phyloP scores from a whole-genome alignment of 2,329 filamentous ascomycete species.

The Fusarium poae region DNA sequence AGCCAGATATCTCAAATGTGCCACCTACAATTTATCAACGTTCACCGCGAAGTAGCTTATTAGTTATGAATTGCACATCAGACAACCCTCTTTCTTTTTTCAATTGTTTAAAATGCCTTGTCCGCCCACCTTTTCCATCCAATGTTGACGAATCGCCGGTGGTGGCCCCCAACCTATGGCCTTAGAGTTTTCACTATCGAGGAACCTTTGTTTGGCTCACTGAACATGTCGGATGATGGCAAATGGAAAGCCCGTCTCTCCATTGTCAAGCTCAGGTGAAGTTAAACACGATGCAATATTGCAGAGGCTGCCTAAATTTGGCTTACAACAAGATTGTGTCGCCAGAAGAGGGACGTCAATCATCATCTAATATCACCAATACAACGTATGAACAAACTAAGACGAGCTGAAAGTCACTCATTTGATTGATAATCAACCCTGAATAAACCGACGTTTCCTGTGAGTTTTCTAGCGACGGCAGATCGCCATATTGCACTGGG shows the following conservation, averaged over 20 bases:
- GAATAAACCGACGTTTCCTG: slow-evolving; percentile 27
- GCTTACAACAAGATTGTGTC: slow-evolving; percentile 28
- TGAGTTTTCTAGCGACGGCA: slow-evolving; percentile 21
- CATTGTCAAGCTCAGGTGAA: slow-evolving; percentile 7
- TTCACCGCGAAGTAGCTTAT: neutral
- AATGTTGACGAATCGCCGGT: slow-evolving; percentile 17
- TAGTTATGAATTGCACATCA: slow-evolving; percentile 2
- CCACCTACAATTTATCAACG: neutral
- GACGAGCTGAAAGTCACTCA: slow-evolving; percentile 12
- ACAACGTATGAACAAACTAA: slow-evolving; percentile 6
- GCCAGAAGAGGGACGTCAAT: slow-evolving; percentile 28
- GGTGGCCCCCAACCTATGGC: slow-evolving; percentile 20
- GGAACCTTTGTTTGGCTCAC: slow-evolving; percentile 38
- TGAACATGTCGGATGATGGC: slow-evolving; percentile 20
- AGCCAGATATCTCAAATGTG: neutral
- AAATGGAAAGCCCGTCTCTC: neutral
- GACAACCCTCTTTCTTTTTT: neutral
- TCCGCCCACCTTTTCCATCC: neutral
- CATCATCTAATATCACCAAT: slow-evolving; percentile 29
- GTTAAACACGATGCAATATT: slow-evolving; percentile 16
- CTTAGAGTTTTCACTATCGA: slow-evolving; percentile 40
- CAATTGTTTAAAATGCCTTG: neutral
- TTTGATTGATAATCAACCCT: slow-evolving; percentile 26
- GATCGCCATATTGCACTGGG: slow-evolving; percentile 6
- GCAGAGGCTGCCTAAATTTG: slow-evolving; percentile 39